These are phyloP conservation scores for Boletus barrowsii DNA, from an alignment of 768 basidiomycete species.

Conservation along the genomic window DNA sequence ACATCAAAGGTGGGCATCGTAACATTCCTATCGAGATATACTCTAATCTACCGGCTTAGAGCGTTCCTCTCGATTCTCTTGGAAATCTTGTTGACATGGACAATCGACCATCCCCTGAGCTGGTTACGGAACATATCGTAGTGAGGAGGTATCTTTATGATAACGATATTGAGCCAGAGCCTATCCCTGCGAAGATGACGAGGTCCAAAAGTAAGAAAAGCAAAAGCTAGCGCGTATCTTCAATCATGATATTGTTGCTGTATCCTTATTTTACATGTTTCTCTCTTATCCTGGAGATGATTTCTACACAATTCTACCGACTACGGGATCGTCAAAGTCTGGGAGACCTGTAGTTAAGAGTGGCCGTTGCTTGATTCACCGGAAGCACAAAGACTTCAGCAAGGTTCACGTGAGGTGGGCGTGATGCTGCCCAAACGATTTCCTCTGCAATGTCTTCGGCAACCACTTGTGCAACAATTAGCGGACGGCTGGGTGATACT, in stretches of 20 bases:
- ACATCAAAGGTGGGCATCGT: conserved; percentile 57
- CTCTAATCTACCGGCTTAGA: conserved; percentile 36
- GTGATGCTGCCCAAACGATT: conserved; percentile 93
- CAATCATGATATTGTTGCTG: conserved; percentile 26
- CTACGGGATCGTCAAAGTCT: background rate
- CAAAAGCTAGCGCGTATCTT: conserved; percentile 30
- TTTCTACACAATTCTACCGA: background rate
- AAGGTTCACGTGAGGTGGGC: conserved; percentile 90
- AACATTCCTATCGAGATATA: background rate
- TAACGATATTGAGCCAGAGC: conserved; percentile 49
- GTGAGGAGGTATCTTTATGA: conserved; percentile 83
- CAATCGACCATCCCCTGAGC: conserved; percentile 47
- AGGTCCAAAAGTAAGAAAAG: conserved; percentile 55
- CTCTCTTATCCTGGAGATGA: background rate
- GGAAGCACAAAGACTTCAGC: conserved; percentile 78
- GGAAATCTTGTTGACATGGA: conserved; percentile 67
- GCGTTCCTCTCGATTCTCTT: conserved; percentile 60
- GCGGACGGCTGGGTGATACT: background rate
- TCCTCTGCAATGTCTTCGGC: conserved; percentile 93
- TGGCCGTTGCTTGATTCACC: conserved; percentile 74
- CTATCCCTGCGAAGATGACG: conserved; percentile 45
- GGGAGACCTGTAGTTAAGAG: conserved; percentile 52
- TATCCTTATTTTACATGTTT: conserved; percentile 30
- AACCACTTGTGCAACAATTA: conserved; percentile 48
- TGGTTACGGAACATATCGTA: conserved; percentile 61